phyloP scores from a whole-genome alignment of 768 basidiomycete species.

The Xerocomellus chrysenteron region DNA sequence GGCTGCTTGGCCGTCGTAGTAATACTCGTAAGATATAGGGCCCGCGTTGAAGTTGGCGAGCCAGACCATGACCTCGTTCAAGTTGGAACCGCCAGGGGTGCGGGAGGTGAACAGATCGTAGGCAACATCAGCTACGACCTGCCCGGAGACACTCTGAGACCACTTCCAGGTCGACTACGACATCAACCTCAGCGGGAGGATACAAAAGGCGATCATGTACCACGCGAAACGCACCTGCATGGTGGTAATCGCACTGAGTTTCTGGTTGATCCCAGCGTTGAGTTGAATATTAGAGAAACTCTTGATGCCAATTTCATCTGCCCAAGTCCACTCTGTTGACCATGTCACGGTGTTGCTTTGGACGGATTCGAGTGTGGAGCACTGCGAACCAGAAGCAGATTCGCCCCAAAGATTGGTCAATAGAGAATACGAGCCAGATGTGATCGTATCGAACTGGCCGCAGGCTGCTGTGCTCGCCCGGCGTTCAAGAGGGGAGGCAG shows the following conservation, averaged over 20 bases:
- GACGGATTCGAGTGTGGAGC: conserved; percentile 45
- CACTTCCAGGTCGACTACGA: conserved; percentile 55
- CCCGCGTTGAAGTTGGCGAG: conserved; percentile 55
- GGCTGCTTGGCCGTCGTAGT: conserved; percentile 43
- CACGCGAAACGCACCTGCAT: conserved; percentile 47
- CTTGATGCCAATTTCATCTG: conserved; percentile 53
- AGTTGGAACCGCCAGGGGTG: conserved; percentile 45
- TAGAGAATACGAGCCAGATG: conserved; percentile 47
- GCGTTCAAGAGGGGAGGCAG: background rate
- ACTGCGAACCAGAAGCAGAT: conserved; percentile 47
- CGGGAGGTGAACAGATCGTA: conserved; percentile 65
- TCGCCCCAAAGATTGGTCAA: conserved; percentile 49
- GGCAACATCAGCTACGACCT: conserved; percentile 53
- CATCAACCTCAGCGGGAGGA: background rate
- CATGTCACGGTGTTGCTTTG: conserved; percentile 45
- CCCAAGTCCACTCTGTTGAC: conserved; percentile 56
- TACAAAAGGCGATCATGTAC: background rate
- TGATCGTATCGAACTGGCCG: conserved; percentile 53
- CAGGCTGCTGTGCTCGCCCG: conserved; percentile 15
- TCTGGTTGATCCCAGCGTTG: conserved; percentile 49
- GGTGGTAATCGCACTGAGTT: conserved; percentile 50
- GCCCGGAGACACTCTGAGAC: conserved; percentile 44
- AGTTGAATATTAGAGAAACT: conserved; percentile 60
- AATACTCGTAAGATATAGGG: conserved; percentile 54
- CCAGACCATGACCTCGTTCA: conserved; percentile 63